Percentiles rank a stretch among this genome's conserved stretches.
phyloP scores from a whole-genome alignment of 352 stramenopile genomes.

The Phytopythium aichiense region DNA sequence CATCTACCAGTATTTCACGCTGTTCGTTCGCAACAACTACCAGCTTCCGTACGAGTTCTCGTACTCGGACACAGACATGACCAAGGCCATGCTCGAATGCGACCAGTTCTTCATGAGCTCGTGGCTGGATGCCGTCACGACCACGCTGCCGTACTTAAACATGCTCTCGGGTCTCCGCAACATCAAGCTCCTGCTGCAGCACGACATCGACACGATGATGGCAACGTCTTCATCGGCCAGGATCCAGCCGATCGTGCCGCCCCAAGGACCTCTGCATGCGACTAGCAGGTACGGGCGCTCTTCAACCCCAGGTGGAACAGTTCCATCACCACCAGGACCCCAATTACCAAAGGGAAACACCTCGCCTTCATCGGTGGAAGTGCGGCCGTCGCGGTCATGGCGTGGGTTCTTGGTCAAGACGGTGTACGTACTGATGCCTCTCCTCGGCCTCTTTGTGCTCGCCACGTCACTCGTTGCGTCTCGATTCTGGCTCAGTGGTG shows the following conservation, averaged over 20 bases:
- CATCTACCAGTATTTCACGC: slow-evolving; percentile 27
- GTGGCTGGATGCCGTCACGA: slow-evolving; percentile 24
- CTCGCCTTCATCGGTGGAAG: neutral
- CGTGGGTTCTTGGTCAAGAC: neutral
- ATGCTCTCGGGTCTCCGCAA: slow-evolving; percentile 26
- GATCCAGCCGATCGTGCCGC: slow-evolving; percentile 6
- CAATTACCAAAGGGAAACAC: neutral
- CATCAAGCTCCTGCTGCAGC: slow-evolving; percentile 25
- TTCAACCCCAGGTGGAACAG: neutral
- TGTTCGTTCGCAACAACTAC: slow-evolving; percentile 19
- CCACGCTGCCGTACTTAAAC: slow-evolving; percentile 28
- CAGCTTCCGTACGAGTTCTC: slow-evolving; percentile 17
- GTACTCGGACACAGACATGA: slow-evolving; percentile 26
- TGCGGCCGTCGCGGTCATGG: neutral
- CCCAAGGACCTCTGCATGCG: neutral
- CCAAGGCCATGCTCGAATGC: slow-evolving; percentile 25
- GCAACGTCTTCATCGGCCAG: neutral
- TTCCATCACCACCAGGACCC: neutral
- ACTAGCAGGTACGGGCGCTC: neutral
- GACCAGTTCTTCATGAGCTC: slow-evolving; percentile 36
- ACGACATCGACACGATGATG: slow-evolving; percentile 19
- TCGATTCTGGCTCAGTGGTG: slow-evolving; percentile 16
- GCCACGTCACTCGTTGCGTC: slow-evolving; percentile 30
- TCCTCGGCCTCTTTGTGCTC: slow-evolving; percentile 23
- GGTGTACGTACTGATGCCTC: slow-evolving; percentile 17